Conservation (phyloP, 1,284 basidiomycete species). For the Phlebopus sp. region DNA sequence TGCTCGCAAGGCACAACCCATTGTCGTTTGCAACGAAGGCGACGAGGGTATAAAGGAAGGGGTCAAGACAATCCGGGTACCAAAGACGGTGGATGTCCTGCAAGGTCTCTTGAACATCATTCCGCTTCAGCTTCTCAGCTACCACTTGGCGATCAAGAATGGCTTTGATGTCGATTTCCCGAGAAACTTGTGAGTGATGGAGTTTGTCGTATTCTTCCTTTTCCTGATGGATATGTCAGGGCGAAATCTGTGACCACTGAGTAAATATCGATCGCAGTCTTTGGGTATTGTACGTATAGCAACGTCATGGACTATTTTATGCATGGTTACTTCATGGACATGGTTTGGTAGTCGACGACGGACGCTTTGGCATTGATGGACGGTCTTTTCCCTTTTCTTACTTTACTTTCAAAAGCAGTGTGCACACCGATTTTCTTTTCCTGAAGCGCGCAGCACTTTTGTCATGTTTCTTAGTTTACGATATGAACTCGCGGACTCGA, state of each 20-base stretch:
- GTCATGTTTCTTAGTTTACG: not conserved
- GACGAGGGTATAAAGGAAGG: constrained; percentile 78
- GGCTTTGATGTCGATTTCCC: constrained; percentile 99
- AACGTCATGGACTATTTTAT: constrained; percentile 7
- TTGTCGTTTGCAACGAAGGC: constrained; percentile 95
- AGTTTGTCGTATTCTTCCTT: constrained; percentile 4
- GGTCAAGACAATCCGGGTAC: constrained; percentile 88
- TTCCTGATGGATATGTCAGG: constrained; percentile 38
- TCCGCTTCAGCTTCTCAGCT: constrained; percentile 93
- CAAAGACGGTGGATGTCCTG: constrained; percentile 90
- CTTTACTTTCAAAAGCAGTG: constrained; percentile 7
- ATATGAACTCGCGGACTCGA: constrained; percentile 1
- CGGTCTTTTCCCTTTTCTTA: constrained; percentile 4
- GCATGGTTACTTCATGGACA: constrained; percentile 20
- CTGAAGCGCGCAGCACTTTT: not conserved
- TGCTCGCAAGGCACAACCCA: constrained; percentile 93
- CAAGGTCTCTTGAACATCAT: constrained; percentile 98
- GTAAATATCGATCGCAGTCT: constrained; percentile 39
- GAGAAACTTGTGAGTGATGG: constrained; percentile 78
- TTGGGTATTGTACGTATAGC: not conserved
- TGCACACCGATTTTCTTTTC: not conserved
- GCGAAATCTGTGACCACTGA: constrained; percentile 84
- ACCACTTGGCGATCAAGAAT: constrained; percentile 94
- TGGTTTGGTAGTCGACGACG: constrained; percentile 25
- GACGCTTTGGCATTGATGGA: constrained; percentile 28